Evolutionary conservation across 495 filamentous ascomycete species (phyloP).

Genomic region (Neurospora sp.): DNA sequence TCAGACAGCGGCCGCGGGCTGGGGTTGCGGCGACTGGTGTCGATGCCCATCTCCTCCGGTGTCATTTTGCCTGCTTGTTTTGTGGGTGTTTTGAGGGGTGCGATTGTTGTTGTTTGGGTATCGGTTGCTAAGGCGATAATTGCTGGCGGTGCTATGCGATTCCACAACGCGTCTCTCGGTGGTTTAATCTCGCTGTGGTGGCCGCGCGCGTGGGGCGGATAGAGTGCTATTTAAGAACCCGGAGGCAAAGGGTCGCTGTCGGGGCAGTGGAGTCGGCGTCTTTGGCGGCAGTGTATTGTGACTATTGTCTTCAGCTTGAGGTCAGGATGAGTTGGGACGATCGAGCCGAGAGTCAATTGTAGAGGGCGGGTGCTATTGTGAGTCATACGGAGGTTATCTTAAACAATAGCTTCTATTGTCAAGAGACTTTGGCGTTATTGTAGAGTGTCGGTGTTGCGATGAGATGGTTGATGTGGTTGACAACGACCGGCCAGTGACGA

Average conservation of each 20-base stretch:
- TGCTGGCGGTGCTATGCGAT: neutral
- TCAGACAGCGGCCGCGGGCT: slow-evolving; percentile 72
- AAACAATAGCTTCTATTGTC: neutral
- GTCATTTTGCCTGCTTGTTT: neutral
- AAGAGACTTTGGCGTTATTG: neutral
- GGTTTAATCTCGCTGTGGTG: neutral
- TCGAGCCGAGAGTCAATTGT: neutral
- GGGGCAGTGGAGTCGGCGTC: neutral
- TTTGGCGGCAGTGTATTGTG: neutral
- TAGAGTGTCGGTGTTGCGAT: neutral
- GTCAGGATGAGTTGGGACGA: neutral
- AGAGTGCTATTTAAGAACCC: neutral
- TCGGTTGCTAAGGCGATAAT: neutral
- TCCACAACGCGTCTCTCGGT: neutral
- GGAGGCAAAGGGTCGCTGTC: neutral
- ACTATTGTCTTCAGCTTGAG: neutral
- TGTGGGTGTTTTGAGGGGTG: neutral
- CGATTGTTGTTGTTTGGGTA: neutral
- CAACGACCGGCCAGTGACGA: neutral
- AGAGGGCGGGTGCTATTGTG: neutral
- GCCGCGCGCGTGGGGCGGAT: neutral
- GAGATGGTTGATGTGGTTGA: neutral
- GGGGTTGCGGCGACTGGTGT: slow-evolving; percentile 72
- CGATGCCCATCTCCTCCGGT: slow-evolving; percentile 50
- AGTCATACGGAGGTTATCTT: neutral